Percentiles rank a stretch among this genome's conserved stretches.
Evolutionary conservation across 23 red algal genomes (phyloP).

Genomic region (Gracilaria domingensis): DNA sequence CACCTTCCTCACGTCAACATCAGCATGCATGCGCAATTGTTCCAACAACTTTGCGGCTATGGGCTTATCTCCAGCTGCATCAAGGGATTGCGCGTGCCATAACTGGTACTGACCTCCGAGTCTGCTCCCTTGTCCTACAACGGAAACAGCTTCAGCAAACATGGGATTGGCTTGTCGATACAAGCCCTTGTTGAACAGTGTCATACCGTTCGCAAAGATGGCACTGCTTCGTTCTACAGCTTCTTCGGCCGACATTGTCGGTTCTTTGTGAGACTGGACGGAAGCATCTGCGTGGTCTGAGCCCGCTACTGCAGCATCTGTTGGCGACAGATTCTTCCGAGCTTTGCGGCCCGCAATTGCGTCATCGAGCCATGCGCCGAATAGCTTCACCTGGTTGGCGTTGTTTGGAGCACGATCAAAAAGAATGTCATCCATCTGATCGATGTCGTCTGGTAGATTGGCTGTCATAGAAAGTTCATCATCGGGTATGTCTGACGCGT

Average conservation of each 20-base stretch:
- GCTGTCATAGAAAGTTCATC: constrained; percentile 25
- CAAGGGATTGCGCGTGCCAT: constrained; percentile 92
- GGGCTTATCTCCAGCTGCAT: constrained; percentile 83
- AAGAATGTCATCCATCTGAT: constrained; percentile 78
- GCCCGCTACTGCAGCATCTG: not conserved
- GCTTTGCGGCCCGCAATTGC: constrained; percentile 74
- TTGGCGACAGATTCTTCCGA: constrained; percentile 29
- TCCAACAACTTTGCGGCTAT: constrained; percentile 67
- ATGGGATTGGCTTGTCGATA: constrained; percentile 64
- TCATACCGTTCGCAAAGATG: constrained; percentile 74
- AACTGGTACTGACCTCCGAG: constrained; percentile 89
- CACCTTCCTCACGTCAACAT: constrained; percentile 87
- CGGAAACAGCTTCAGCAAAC: constrained; percentile 51
- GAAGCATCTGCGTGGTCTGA: constrained; percentile 28
- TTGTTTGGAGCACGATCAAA: constrained; percentile 73
- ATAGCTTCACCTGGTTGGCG: constrained; percentile 68
- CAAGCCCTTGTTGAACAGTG: constrained; percentile 63
- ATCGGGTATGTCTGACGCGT: not conserved
- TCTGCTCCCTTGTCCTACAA: constrained; percentile 62
- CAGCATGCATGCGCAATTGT: constrained; percentile 66
- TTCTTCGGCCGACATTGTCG: constrained; percentile 16
- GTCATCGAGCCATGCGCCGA: constrained; percentile 90
- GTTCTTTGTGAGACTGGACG: constrained; percentile 25
- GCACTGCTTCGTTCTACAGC: constrained; percentile 38
- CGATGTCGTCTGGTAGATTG: constrained; percentile 64